These are phyloP conservation scores for Candolleomyces eurysporus DNA, from an alignment of 768 basidiomycete species.

Conservation along the genomic window DNA sequence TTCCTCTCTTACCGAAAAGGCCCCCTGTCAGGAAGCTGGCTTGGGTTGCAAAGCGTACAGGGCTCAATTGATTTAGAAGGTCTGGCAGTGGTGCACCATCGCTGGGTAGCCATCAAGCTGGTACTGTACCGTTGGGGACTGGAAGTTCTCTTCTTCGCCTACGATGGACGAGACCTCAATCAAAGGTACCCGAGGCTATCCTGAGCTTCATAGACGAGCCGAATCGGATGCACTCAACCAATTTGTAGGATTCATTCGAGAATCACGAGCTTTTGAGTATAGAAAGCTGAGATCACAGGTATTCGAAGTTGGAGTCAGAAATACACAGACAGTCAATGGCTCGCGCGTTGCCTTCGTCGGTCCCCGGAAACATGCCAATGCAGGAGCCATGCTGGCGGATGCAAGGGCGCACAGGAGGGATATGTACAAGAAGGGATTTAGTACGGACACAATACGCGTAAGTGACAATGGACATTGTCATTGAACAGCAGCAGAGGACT, in stretches of 20 bases:
- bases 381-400: constrained; percentile 36
- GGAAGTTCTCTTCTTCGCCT: no score
- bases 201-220: neutral
- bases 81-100: constrained; percentile 21
- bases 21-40: neutral
- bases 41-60: neutral
- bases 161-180: no score
- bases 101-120: constrained; percentile 30
- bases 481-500: neutral
- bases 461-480: constrained; percentile 17
- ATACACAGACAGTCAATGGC: constrained; percentile 40
- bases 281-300: constrained; percentile 30
- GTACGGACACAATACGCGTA: constrained; percentile 43
- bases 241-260: constrained; percentile 22
- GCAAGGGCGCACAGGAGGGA: constrained; percentile 39
- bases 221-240: constrained; percentile 18
- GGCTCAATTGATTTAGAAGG: neutral
- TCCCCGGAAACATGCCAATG: constrained; percentile 39
- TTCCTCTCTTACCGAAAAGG: constrained; percentile 11
- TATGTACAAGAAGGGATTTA: constrained; percentile 40
- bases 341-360: constrained; percentile 53
- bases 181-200: no score
- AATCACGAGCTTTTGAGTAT: neutral
- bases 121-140: constrained; percentile 16
- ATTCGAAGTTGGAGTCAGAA: constrained; percentile 45